phyloP scores from a whole-genome alignment of 805 yeast genomes.

The Starmerella kuoi region DNA sequence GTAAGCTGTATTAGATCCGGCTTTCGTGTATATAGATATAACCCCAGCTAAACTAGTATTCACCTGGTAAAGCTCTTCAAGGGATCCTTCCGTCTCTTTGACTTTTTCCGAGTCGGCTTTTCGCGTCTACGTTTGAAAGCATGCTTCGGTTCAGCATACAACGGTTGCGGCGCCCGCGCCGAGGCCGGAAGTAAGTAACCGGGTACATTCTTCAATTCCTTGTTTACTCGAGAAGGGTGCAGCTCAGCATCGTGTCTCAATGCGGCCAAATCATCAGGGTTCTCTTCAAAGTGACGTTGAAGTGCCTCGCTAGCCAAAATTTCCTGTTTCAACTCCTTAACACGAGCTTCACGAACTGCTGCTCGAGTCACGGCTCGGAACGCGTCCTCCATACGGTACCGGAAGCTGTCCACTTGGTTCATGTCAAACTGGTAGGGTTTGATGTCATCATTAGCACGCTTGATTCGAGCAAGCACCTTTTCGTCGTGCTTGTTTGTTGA shows the following conservation, averaged over 20 bases:
- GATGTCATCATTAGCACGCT: slow-evolving; percentile 52
- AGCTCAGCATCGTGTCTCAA: slow-evolving; percentile 86
- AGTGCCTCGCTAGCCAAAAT: slow-evolving; percentile 77
- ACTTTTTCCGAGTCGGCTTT: slow-evolving; percentile 3
- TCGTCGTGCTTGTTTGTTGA: slow-evolving; percentile 71
- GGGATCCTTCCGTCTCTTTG: slow-evolving; percentile 20
- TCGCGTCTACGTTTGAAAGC: slow-evolving; percentile 3
- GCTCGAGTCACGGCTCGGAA: slow-evolving; percentile 86
- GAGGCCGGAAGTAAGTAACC: slow-evolving; percentile 72
- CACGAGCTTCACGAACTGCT: slow-evolving; percentile 84
- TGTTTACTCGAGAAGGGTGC: slow-evolving; percentile 69
- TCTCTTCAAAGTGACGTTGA: slow-evolving; percentile 90
- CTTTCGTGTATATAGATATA: too few relatives aligned
- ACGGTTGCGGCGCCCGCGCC: slow-evolving; percentile 20
- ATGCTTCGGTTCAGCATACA: slow-evolving; percentile 15
- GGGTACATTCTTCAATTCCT: slow-evolving; percentile 84
- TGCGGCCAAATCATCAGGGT: slow-evolving; percentile 82
- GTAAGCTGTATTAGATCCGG: too few relatives aligned
- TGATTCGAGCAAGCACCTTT: slow-evolving; percentile 63
- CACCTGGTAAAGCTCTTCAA: slow-evolving; percentile 18
- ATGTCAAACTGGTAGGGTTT: slow-evolving; percentile 84
- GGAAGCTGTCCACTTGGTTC: slow-evolving; percentile 86
- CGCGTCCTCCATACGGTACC: slow-evolving; percentile 94
- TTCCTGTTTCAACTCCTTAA: slow-evolving; percentile 78
- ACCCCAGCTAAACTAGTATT: too few relatives aligned